Percentiles rank a stretch among this genome's conserved stretches.
phyloP scores from a whole-genome alignment of 371 early-diverging fungal genomes.

The Sporodiniella umbellata region DNA sequence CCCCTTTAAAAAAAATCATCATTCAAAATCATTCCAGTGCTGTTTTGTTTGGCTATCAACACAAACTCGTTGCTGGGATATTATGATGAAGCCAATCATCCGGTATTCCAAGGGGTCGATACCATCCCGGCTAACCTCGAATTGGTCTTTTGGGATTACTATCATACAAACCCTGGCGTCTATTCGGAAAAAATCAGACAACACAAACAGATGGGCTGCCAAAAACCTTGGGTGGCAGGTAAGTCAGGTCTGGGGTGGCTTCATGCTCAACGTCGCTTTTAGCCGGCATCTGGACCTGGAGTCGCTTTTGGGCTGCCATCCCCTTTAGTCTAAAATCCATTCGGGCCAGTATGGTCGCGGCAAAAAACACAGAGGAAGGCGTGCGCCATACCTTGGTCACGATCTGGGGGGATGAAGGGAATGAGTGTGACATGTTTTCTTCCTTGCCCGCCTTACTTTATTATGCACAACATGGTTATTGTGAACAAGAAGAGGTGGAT shows the following conservation, averaged over 20 bases:
- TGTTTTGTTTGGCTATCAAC: conserved; percentile 70
- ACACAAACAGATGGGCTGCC: conserved; percentile 79
- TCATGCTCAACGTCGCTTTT: neutral
- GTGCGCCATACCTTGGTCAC: conserved; percentile 78
- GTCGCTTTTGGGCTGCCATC: conserved; percentile 76
- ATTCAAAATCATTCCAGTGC: conserved; percentile 36
- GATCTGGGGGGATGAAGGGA: conserved; percentile 89
- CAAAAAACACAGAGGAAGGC: conserved; percentile 54
- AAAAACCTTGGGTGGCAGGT: conserved; percentile 76
- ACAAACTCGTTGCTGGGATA: conserved; percentile 77
- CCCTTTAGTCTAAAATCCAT: conserved; percentile 78
- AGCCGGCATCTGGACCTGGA: conserved; percentile 82
- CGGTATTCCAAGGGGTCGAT: conserved; percentile 48
- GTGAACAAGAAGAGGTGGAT: conserved; percentile 58
- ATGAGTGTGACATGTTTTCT: conserved; percentile 84
- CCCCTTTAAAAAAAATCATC: neutral
- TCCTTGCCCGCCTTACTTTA: conserved; percentile 74
- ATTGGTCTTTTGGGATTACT: conserved; percentile 89
- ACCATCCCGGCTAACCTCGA: conserved; percentile 67
- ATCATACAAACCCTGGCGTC: conserved; percentile 67
- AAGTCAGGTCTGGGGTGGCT: conserved; percentile 4
- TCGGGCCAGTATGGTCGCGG: conserved; percentile 70
- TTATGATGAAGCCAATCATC: conserved; percentile 66
- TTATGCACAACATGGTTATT: conserved; percentile 76
- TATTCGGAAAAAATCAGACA: conserved; percentile 77